Conservation (phyloP, 345 rosid genomes). For the Linum usitatissimum region DNA sequence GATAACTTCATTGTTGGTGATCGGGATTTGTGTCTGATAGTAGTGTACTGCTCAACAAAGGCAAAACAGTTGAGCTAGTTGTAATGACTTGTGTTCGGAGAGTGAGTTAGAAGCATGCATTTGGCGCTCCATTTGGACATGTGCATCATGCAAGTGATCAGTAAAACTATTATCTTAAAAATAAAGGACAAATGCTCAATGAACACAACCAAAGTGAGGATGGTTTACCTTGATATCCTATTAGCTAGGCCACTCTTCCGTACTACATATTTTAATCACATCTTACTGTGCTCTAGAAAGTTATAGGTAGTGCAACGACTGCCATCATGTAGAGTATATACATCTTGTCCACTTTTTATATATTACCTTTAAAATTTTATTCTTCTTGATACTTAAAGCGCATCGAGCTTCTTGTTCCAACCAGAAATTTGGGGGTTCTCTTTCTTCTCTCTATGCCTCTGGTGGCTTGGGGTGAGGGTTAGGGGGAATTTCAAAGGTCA, state of each 20-base stretch:
- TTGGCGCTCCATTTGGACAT: background rate
- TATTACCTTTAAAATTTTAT: background rate
- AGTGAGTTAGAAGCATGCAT: background rate
- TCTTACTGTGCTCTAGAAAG: background rate
- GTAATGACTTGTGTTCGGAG: background rate
- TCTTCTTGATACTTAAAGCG: background rate
- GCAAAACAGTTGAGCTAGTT: background rate
- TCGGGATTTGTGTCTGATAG: background rate
- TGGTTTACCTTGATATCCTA: background rate
- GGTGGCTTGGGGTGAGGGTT: background rate
- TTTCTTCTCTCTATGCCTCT: background rate
- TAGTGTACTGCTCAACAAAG: background rate
- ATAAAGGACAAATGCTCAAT: background rate
- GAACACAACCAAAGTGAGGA: background rate
- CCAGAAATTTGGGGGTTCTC: background rate
- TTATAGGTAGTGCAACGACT: background rate
- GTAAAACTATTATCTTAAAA: background rate
- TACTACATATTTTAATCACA: background rate
- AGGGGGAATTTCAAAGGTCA: background rate
- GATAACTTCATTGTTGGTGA: background rate
- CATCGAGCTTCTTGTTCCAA: background rate
- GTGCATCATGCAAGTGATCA: background rate
- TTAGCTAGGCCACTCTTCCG: background rate
- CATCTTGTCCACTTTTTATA: background rate
- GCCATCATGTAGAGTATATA: background rate